Conservation (phyloP, 305 asterid genomes). For the Striga hermonthica region DNA sequence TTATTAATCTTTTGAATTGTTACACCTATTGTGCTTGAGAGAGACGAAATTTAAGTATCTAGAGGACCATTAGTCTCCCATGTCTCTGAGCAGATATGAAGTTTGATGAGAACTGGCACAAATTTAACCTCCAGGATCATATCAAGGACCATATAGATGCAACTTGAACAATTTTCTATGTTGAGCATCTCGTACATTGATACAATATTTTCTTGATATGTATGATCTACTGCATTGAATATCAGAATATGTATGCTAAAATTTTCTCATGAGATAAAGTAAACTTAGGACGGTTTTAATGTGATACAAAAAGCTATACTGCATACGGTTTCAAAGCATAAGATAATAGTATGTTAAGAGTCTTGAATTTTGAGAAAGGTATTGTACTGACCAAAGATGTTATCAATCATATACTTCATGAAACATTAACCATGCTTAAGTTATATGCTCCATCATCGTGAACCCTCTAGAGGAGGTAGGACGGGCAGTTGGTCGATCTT, state of each 20-base stretch:
- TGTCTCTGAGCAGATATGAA: slow-evolving; percentile 1
- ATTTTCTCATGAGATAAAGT: slow-evolving; percentile 5
- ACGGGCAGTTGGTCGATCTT: no score
- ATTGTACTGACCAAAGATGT: no score
- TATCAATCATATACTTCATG: no score
- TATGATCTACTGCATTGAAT: neutral
- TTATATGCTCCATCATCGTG: neutral
- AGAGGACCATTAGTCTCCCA: slow-evolving; percentile 7
- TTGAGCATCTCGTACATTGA: slow-evolving; percentile 19
- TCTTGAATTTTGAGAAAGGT: neutral
- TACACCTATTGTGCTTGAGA: neutral
- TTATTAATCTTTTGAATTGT: neutral
- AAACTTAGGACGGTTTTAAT: slow-evolving; percentile 5
- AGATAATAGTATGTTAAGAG: slow-evolving; percentile 2
- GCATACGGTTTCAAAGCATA: slow-evolving; percentile 11
- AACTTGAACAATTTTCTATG: neutral
- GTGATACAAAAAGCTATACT: neutral
- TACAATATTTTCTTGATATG: slow-evolving; percentile 17
- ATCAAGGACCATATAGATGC: slow-evolving; percentile 6
- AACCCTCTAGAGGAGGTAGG: slow-evolving; percentile 2
- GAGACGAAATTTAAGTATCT: slow-evolving; percentile 6
- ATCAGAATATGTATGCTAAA: slow-evolving; percentile 2
- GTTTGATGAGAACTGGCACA: slow-evolving; percentile 22
- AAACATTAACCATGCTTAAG: no score
- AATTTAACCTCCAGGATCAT: slow-evolving; percentile 16